These are phyloP conservation scores for Alternaria burnsii DNA, from an alignment of 2,329 filamentous ascomycete species.

Conservation along the genomic window DNA sequence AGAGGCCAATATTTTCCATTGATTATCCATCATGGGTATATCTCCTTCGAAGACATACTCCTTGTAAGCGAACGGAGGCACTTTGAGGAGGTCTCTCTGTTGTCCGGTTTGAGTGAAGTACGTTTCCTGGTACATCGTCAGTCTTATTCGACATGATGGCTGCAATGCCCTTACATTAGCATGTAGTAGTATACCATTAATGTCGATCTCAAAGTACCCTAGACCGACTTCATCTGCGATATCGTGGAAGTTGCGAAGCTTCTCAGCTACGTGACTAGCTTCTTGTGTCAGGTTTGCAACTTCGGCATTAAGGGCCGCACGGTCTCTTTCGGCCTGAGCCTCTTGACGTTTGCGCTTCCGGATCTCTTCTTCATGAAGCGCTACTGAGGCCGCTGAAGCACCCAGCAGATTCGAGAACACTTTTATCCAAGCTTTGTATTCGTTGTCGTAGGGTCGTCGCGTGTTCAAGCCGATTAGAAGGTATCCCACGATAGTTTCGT, in stretches of 20 bases:
- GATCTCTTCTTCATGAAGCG: constrained; percentile 26
- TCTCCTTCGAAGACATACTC: constrained; percentile 17
- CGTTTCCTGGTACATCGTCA: constrained; percentile 11
- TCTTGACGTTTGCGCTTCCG: constrained; percentile 19
- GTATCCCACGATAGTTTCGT: constrained; percentile 10
- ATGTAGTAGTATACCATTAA: constrained; percentile 17
- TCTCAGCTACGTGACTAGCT: constrained; percentile 10
- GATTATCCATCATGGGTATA: constrained; percentile 1
- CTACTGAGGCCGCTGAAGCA: constrained; percentile 24
- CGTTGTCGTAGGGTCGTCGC: constrained; percentile 26
- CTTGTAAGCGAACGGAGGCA: constrained; percentile 15
- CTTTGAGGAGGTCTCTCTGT: constrained; percentile 3
- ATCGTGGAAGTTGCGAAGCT: constrained; percentile 20
- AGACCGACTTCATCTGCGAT: constrained; percentile 19
- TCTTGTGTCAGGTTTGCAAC: constrained; percentile 19
- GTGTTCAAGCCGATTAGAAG: constrained; percentile 24
- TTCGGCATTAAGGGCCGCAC: constrained; percentile 23
- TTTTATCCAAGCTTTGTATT: constrained; percentile 27
- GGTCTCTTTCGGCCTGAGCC: constrained; percentile 25
- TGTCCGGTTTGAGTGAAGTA: constrained; percentile 19
- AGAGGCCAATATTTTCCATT: constrained; percentile 29
- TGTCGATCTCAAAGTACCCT: constrained; percentile 22
- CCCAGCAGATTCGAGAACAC: constrained; percentile 25
- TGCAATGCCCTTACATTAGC: constrained; percentile 15
- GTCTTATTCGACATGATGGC: background rate